A percentile compares a stretch with the other conserved stretches of the same genome.
Evolutionary conservation across 495 filamentous ascomycete species (phyloP).

Genomic region (Penicillium flavigenum): DNA sequence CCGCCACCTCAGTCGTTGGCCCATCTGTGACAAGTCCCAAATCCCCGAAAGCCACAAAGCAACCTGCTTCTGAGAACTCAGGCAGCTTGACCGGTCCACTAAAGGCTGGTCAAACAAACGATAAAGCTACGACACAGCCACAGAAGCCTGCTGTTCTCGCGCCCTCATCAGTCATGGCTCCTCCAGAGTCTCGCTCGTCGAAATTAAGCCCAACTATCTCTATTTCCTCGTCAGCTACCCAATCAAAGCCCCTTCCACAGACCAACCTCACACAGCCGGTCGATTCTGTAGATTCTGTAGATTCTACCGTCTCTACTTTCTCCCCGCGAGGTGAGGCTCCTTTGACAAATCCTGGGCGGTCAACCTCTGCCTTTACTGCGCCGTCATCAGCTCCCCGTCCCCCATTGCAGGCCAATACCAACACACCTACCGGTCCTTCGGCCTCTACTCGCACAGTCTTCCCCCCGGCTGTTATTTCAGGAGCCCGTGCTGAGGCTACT

Average conservation of each 20-base stretch:
- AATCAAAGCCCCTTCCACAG: background rate
- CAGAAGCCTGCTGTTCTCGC: background rate
- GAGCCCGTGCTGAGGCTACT: background rate
- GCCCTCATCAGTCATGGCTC: background rate
- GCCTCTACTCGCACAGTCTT: too few relatives aligned
- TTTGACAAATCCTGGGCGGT: background rate
- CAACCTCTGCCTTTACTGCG: background rate
- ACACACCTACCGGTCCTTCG: background rate
- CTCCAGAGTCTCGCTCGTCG: background rate
- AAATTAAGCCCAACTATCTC: background rate
- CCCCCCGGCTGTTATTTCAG: background rate
- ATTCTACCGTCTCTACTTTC: background rate
- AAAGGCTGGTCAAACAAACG: background rate
- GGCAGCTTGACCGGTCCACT: background rate
- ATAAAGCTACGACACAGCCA: background rate
- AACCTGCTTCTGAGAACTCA: background rate
- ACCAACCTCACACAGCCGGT: background rate
- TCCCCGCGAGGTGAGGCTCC: background rate
- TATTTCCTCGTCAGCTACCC: background rate
- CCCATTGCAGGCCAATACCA: background rate
- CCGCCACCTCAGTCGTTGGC: slow-evolving; percentile 2
- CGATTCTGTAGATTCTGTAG: too few relatives aligned
- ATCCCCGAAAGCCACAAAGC: background rate
- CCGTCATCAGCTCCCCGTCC: background rate
- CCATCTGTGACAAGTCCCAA: background rate